Percentiles rank a stretch among this genome's conserved stretches.
Conservation (phyloP, 2,329 filamentous ascomycete species). For the Sclerotiophoma versabilis region DNA sequence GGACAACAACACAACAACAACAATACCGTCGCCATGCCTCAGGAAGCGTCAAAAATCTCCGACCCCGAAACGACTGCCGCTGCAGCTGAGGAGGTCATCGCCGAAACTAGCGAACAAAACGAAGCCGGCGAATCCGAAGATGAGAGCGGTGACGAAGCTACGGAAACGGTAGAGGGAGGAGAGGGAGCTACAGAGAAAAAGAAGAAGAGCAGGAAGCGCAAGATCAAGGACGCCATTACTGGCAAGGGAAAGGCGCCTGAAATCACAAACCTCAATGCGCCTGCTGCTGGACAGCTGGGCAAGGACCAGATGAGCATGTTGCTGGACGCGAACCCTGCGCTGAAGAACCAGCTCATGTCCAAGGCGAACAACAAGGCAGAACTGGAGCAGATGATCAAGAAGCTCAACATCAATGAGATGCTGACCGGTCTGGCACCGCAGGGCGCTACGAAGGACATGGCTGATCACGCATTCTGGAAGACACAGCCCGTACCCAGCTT, state of each 20-base stretch:
- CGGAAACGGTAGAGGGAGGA: slow-evolving; percentile 42
- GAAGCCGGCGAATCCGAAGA: slow-evolving; percentile 39
- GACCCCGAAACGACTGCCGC: slow-evolving; percentile 61
- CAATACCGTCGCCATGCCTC: slow-evolving; percentile 37
- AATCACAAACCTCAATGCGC: slow-evolving; percentile 33
- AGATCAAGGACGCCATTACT: slow-evolving; percentile 58
- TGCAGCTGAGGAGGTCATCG: slow-evolving; percentile 52
- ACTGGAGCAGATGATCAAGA: slow-evolving; percentile 61
- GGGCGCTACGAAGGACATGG: slow-evolving; percentile 94
- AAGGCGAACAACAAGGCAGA: slow-evolving; percentile 38
- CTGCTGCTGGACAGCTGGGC: slow-evolving; percentile 42
- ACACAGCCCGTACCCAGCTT: slow-evolving; percentile 95
- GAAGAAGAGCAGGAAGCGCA: slow-evolving; percentile 71
- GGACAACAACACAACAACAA: slow-evolving; percentile 18
- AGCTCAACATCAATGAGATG: slow-evolving; percentile 72
- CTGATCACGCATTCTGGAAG: slow-evolving; percentile 97
- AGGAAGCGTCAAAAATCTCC: slow-evolving; percentile 68
- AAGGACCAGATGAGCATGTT: slow-evolving; percentile 49
- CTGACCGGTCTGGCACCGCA: slow-evolving; percentile 77
- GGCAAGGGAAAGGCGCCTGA: slow-evolving; percentile 44
- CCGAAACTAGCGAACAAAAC: slow-evolving; percentile 41
- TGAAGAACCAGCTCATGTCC: slow-evolving; percentile 47
- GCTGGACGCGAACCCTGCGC: slow-evolving; percentile 48
- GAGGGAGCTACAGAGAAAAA: slow-evolving; percentile 62
- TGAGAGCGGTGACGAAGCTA: slow-evolving; percentile 45